These are phyloP conservation scores for Phytophthora cactorum DNA, from an alignment of 352 stramenopile species.

Conservation along the genomic window DNA sequence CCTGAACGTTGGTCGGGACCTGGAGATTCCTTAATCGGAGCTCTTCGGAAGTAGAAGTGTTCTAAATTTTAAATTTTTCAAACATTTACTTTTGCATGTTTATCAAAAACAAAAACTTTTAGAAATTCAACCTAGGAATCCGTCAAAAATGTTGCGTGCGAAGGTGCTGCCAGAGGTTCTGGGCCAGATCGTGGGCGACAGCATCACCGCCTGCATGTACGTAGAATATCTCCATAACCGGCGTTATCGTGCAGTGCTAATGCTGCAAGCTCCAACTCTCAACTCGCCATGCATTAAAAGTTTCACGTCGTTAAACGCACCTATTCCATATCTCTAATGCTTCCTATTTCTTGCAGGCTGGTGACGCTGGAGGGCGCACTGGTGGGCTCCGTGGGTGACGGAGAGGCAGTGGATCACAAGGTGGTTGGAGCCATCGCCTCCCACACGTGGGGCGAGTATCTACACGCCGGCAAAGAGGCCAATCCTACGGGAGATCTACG, in stretches of 20 bases:
- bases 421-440: conserved; percentile 86
- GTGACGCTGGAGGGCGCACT: conserved; percentile 88
- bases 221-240: conserved; percentile 22
- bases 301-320: conserved; percentile 3
- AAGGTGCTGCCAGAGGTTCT: conserved; percentile 84
- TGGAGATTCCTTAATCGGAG: no score
- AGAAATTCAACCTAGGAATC: not conserved
- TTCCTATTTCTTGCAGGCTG: conserved; percentile 46
- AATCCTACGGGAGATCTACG: conserved; percentile 56
- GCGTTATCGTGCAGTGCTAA: not conserved
- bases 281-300: conserved; percentile 3
- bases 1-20: no score
- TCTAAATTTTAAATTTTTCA: no score
- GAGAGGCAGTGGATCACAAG: conserved; percentile 74
- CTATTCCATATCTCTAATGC: not conserved
- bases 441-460: conserved; percentile 86
- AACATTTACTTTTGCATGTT: no score
- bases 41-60: no score
- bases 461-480: conserved; percentile 78
- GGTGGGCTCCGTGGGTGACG: conserved; percentile 73
- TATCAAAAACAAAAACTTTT: not conserved
- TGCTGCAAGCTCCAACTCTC: conserved; percentile 6
- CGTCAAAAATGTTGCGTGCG: conserved; percentile 68
- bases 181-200: conserved; percentile 78
- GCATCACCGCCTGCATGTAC: conserved; percentile 76